Evolutionary conservation across 2,329 filamentous ascomycete species (phyloP).

Genomic region (Nemania sp.): DNA sequence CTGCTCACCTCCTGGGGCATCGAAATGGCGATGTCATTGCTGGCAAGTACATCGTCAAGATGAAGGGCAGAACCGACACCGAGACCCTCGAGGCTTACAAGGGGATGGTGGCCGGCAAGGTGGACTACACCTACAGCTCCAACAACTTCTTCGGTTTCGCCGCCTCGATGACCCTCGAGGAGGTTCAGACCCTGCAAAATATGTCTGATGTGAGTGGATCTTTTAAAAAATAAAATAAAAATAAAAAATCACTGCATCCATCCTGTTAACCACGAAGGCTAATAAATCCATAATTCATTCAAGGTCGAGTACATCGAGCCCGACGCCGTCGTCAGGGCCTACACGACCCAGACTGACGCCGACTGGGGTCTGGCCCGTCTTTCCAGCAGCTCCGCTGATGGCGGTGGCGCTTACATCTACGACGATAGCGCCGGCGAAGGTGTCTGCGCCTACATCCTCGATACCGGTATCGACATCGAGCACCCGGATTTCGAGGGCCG

Average conservation of each 20-base stretch:
- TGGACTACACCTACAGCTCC: slow-evolving; percentile 40
- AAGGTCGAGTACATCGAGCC: slow-evolving; percentile 44
- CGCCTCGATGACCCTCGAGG: slow-evolving; percentile 48
- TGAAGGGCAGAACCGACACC: slow-evolving; percentile 43
- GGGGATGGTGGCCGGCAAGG: slow-evolving; percentile 36
- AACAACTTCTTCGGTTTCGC: slow-evolving; percentile 48
- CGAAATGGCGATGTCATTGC: slow-evolving; percentile 37
- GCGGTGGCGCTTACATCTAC: slow-evolving; percentile 48
- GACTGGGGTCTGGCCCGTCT: slow-evolving; percentile 53
- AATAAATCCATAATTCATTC: neutral
- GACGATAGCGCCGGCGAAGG: slow-evolving; percentile 48
- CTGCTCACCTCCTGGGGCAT: slow-evolving; percentile 38
- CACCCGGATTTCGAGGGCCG: slow-evolving; percentile 53
- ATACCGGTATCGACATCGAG: slow-evolving; percentile 56
- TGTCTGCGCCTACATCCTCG: slow-evolving; percentile 58
- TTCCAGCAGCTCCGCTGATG: slow-evolving; percentile 45
- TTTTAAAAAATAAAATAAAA: too few species aligned
- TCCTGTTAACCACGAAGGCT: slow-evolving; percentile 2
- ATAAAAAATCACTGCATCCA: neutral
- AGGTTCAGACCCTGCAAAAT: slow-evolving; percentile 46
- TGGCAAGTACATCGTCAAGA: slow-evolving; percentile 52
- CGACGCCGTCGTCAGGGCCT: slow-evolving; percentile 38
- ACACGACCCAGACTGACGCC: slow-evolving; percentile 36
- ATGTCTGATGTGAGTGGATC: slow-evolving; percentile 45
- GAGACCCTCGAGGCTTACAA: slow-evolving; percentile 41